Conservation (phyloP, 2,329 filamentous ascomycete species). For the Penicillium expansum region DNA sequence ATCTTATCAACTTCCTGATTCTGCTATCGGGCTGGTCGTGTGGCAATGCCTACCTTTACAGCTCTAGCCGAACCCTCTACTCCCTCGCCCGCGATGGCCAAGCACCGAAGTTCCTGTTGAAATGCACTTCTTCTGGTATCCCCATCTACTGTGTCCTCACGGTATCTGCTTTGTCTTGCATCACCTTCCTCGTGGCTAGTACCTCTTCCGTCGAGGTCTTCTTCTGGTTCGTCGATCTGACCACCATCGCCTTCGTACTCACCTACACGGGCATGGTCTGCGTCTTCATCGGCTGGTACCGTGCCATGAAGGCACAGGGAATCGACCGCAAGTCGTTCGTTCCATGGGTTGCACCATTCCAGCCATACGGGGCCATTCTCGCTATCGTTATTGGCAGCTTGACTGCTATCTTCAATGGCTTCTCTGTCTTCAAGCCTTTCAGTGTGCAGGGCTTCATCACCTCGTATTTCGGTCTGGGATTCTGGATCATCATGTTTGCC, state of each 20-base stretch:
- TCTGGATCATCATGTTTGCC: conserved; percentile 44
- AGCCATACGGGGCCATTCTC: conserved; percentile 69
- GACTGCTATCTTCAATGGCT: conserved; percentile 68
- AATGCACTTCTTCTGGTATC: conserved; percentile 61
- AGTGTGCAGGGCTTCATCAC: conserved; percentile 50
- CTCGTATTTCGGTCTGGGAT: conserved; percentile 48
- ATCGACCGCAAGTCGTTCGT: conserved; percentile 60
- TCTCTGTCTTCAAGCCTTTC: conserved; percentile 41
- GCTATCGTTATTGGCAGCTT: conserved; percentile 53
- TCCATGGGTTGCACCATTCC: conserved; percentile 65
- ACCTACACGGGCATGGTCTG: conserved; percentile 63
- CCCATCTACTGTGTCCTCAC: conserved; percentile 67
- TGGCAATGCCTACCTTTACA: conserved; percentile 64
- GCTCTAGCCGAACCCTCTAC: conserved; percentile 52
- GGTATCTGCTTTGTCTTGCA: conserved; percentile 63
- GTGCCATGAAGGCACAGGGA: conserved; percentile 66
- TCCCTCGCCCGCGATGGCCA: conserved; percentile 48
- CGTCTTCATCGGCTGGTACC: conserved; percentile 69
- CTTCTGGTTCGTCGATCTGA: conserved; percentile 66
- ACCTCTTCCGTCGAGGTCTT: conserved; percentile 63
- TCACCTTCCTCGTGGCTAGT: conserved; percentile 69
- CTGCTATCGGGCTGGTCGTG: conserved; percentile 69
- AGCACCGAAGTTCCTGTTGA: conserved; percentile 55
- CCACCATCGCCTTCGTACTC: conserved; percentile 31
- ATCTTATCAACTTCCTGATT: conserved; percentile 71